These are phyloP conservation scores for Hibiscus trionum DNA, from an alignment of 345 rosid species.

Conservation along the genomic window DNA sequence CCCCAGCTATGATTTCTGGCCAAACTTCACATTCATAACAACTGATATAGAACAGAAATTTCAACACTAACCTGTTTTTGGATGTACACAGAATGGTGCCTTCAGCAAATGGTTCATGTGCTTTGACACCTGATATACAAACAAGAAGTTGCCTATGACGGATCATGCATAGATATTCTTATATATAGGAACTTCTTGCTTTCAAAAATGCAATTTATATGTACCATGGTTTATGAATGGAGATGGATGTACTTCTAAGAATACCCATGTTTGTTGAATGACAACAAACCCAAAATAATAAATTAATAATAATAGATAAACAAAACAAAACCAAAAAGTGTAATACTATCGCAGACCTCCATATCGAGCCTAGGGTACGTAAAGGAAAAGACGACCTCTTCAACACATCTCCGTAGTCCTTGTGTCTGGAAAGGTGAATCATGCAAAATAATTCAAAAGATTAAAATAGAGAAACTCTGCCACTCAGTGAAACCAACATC, in stretches of 20 bases:
- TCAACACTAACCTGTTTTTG: conserved; percentile 62
- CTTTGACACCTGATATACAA: conserved; percentile 62
- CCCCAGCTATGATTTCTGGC: neutral
- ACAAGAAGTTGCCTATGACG: conserved; percentile 1
- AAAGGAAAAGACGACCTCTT: conserved; percentile 77
- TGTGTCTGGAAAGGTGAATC: conserved; percentile 36
- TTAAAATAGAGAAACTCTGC: neutral
- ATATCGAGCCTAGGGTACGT: conserved; percentile 91
- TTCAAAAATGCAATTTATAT: neutral
- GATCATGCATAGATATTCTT: neutral
- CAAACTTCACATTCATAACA: conserved; percentile 8
- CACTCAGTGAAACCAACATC: neutral
- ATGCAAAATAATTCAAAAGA: neutral
- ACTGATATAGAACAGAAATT: neutral
- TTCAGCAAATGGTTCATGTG: conserved; percentile 96
- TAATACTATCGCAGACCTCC: conserved; percentile 43
- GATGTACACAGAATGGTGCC: conserved; percentile 96
- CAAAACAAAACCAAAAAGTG: neutral
- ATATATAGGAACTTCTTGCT: no score
- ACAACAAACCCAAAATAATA: neutral
- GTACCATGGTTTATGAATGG: neutral
- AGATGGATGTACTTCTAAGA: neutral
- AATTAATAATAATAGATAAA: neutral
- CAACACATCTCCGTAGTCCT: conserved; percentile 65
- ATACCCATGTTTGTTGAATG: neutral